phyloP scores from a whole-genome alignment of 345 rosid genomes.

The Ceriops zippeliana region DNA sequence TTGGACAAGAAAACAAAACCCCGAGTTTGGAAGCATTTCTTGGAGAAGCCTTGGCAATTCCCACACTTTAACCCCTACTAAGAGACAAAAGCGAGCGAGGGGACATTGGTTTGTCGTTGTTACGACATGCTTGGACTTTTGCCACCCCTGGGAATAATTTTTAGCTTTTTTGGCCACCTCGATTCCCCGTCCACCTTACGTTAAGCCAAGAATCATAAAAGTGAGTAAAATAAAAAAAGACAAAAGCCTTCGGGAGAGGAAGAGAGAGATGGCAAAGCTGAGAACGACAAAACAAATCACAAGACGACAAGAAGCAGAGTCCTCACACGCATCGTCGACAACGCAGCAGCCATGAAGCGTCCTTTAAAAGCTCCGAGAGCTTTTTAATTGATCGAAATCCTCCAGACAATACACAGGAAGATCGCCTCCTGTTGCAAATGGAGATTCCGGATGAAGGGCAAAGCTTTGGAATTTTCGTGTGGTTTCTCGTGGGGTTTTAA shows the following conservation, averaged over 20 bases:
- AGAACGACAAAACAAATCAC: constrained; percentile 40
- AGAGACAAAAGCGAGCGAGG: constrained; percentile 31
- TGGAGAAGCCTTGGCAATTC: constrained; percentile 17
- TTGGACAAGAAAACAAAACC: constrained; percentile 29
- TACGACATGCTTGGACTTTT: constrained; percentile 64
- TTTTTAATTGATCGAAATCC: constrained; percentile 21
- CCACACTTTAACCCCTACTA: constrained; percentile 30
- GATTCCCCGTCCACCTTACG: constrained; percentile 52
- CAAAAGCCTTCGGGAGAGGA: constrained; percentile 7
- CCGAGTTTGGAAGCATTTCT: constrained; percentile 26
- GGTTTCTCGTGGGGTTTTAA: constrained; percentile 30
- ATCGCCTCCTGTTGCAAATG: background rate
- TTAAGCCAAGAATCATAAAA: constrained; percentile 42
- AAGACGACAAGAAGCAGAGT: constrained; percentile 50
- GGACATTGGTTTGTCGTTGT: constrained; percentile 57
- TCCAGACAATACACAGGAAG: constrained; percentile 7
- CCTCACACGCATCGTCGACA: constrained; percentile 48
- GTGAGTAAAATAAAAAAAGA: constrained; percentile 14
- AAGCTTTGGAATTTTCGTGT: constrained; percentile 18
- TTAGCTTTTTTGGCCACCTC: constrained; percentile 22
- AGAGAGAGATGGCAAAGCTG: background rate
- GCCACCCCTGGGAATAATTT: constrained; percentile 44
- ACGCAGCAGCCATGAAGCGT: constrained; percentile 34
- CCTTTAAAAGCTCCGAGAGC: constrained; percentile 13
- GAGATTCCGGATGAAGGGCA: background rate